Percentiles rank a stretch among this genome's conserved stretches.
phyloP scores from a whole-genome alignment of 1,139 yeast species.

The Geotrichum cucujoidarum region DNA sequence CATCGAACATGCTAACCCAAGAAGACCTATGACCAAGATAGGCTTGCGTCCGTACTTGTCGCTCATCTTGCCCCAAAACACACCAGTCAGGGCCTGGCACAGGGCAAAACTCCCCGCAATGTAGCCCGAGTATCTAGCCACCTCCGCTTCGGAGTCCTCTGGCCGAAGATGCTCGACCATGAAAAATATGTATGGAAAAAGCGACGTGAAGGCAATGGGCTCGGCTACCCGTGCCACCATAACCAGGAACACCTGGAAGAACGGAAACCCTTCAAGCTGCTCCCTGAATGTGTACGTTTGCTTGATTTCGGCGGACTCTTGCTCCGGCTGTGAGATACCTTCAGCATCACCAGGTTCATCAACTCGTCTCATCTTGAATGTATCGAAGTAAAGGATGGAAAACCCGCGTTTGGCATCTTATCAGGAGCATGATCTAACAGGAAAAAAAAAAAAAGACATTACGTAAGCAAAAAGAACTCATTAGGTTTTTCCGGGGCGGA shows the following conservation, averaged over 20 bases:
- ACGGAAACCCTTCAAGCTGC: constrained; percentile 45
- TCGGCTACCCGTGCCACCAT: constrained; percentile 51
- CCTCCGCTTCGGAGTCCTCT: constrained; percentile 31
- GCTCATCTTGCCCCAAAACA: constrained; percentile 55
- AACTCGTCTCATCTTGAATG: no score
- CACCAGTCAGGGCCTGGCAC: constrained; percentile 50
- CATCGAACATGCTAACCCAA: constrained; percentile 48
- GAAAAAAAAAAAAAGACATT: no score
- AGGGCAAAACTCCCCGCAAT: constrained; percentile 53
- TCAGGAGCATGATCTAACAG: no score
- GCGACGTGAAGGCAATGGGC: constrained; percentile 58
- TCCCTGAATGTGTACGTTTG: no score
- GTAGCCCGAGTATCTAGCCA: constrained; percentile 55
- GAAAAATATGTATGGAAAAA: constrained; percentile 60
- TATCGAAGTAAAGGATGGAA: no score
- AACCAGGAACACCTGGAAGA: constrained; percentile 45
- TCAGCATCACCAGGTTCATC: no score
- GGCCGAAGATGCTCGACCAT: constrained; percentile 46
- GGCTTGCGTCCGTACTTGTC: constrained; percentile 55
- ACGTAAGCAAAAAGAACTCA: no score
- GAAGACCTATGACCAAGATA: constrained; percentile 48
- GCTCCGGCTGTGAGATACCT: no score
- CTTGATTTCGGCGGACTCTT: not conserved
- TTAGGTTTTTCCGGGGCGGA: no score
- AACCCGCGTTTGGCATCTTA: no score